phyloP scores from a whole-genome alignment of 805 yeast genomes.

The Pichia eremophila region DNA sequence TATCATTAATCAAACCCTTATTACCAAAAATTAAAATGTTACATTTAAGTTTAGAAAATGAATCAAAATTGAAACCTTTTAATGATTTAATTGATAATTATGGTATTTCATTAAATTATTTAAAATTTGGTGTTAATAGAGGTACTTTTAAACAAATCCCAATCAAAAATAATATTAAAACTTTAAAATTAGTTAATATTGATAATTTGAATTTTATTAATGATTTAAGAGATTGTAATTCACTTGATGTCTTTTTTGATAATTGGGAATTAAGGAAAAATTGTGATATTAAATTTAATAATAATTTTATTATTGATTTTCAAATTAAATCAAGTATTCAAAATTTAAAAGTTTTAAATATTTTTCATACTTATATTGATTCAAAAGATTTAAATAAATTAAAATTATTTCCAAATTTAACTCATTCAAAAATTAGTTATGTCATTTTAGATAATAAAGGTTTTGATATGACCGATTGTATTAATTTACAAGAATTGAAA shows the following conservation, averaged over 20 bases:
- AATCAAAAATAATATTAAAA: constrained; percentile 15
- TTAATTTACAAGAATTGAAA: constrained; percentile 21
- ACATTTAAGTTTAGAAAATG: constrained; percentile 23
- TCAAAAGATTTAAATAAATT: constrained; percentile 20
- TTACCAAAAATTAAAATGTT: constrained; percentile 19
- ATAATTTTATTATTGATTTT: constrained; percentile 17
- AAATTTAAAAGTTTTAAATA: constrained; percentile 19
- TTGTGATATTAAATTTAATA: constrained; percentile 18
- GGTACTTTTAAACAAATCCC: constrained; percentile 22
- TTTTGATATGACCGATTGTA: constrained; percentile 21
- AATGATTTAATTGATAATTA: constrained; percentile 20
- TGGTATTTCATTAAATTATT: constrained; percentile 16
- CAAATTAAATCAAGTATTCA: constrained; percentile 12
- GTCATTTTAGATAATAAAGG: constrained; percentile 22
- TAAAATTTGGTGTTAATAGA: constrained; percentile 25
- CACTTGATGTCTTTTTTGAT: constrained; percentile 24
- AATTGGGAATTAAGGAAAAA: constrained; percentile 25
- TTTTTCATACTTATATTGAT: constrained; percentile 23
- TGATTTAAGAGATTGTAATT: constrained; percentile 15
- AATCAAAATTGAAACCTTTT: constrained; percentile 21
- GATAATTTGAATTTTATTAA: constrained; percentile 22
- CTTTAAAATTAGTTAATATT: constrained; percentile 22
- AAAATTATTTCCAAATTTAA: constrained; percentile 21
- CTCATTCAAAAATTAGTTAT: constrained; percentile 23
- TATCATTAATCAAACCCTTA: constrained; percentile 18